Conservation (phyloP, 139 green algal genomes). For the Ettlia oleoabundans region DNA sequence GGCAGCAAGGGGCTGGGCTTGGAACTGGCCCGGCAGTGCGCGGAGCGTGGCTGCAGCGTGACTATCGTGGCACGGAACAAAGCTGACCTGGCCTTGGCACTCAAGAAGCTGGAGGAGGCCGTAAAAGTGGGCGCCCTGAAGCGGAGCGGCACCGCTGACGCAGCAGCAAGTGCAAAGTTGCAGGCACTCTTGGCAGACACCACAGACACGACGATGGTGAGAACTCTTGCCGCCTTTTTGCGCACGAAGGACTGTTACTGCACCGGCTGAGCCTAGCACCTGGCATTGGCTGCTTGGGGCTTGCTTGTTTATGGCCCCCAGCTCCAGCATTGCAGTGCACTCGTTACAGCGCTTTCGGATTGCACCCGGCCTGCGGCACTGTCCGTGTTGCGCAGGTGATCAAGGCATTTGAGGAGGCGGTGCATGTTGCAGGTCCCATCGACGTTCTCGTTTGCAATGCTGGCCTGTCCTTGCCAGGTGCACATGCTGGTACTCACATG, state of each 20-base stretch:
- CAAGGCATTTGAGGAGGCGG: neutral
- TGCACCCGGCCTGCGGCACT: neutral
- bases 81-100: conserved; percentile 62
- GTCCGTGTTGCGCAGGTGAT: conserved; percentile 1
- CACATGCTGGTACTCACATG: too few species aligned
- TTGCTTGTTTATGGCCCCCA: too few species aligned
- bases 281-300: too few species aligned
- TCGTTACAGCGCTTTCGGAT: neutral
- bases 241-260: too few species aligned
- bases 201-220: conserved; percentile 12
- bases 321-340: too few species aligned
- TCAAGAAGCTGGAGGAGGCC: conserved; percentile 39
- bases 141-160: neutral
- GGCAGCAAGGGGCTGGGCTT: conserved; percentile 78
- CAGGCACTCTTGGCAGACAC: conserved; percentile 38
- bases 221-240: neutral
- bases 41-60: conserved; percentile 46
- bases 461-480: conserved; percentile 61
- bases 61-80: conserved; percentile 67
- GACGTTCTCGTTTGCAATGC: conserved; percentile 79
- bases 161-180: neutral
- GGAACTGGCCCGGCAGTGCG: conserved; percentile 55
- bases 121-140: neutral
- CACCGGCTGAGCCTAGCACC: neutral
- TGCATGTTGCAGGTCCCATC: conserved; percentile 52